phyloP scores from a whole-genome alignment of 2,329 filamentous ascomycete species.

The Diaporthe destruens region DNA sequence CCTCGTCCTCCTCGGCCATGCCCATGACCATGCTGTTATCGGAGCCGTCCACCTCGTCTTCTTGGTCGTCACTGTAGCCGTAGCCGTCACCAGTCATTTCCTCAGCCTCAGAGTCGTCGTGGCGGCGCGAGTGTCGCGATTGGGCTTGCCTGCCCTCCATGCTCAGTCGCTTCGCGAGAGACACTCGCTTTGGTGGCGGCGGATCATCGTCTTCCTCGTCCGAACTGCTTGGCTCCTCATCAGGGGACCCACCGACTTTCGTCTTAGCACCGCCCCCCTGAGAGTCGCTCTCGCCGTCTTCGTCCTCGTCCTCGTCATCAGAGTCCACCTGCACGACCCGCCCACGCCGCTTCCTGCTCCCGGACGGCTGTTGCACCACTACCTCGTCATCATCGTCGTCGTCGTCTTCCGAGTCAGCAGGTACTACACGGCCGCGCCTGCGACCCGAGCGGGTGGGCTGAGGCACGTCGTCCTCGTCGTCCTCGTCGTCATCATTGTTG shows the following conservation, averaged over 20 bases:
- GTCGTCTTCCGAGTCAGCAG: conserved; percentile 19
- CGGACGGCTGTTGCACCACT: background rate
- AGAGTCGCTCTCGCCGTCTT: conserved; percentile 9
- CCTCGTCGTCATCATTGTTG: background rate
- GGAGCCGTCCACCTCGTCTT: conserved; percentile 3
- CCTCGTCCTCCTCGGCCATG: conserved; percentile 4
- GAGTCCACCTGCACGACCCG: conserved; percentile 8
- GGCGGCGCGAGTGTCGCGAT: background rate
- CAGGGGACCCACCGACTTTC: background rate
- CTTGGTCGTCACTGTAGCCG: conserved; percentile 26
- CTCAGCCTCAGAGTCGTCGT: conserved; percentile 28
- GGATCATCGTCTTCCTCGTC: conserved; percentile 29
- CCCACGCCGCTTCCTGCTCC: background rate
- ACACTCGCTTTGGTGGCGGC: conserved; percentile 32
- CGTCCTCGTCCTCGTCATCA: conserved; percentile 21
- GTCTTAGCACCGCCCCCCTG: background rate
- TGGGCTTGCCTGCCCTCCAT: conserved; percentile 34
- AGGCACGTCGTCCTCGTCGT: background rate
- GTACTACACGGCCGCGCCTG: conserved; percentile 6
- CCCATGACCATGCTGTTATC: conserved; percentile 10
- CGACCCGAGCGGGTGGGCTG: background rate
- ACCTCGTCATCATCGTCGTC: conserved; percentile 37
- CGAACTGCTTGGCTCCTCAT: conserved; percentile 1
- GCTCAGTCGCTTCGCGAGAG: conserved; percentile 35
- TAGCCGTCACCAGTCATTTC: background rate